These are phyloP conservation scores for Tillandsia leiboldiana DNA, from an alignment of 176 grass and related monocot genomes.

Conservation along the genomic window DNA sequence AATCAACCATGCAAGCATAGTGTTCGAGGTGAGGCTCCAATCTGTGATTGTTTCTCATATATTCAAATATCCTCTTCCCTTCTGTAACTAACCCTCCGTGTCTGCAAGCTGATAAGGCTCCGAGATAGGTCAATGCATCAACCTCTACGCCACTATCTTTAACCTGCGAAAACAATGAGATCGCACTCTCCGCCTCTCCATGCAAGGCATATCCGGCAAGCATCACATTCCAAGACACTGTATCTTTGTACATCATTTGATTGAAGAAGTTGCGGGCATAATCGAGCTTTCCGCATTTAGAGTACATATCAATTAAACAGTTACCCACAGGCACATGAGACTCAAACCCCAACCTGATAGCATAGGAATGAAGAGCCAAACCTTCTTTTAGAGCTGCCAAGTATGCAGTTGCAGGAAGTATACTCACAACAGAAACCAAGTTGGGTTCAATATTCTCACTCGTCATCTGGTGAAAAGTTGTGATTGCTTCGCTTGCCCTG, in stretches of 20 bases:
- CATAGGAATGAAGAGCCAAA: slow-evolving; percentile 24
- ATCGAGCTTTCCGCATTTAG: slow-evolving; percentile 42
- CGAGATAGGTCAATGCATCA: too few relatives aligned
- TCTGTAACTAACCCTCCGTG: too few relatives aligned
- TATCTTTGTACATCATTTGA: slow-evolving; percentile 30
- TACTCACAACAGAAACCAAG: slow-evolving; percentile 25
- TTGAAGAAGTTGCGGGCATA: slow-evolving; percentile 29
- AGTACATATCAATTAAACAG: slow-evolving; percentile 40
- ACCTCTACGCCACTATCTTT: too few relatives aligned
- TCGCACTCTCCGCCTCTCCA: slow-evolving; percentile 56
- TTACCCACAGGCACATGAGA: slow-evolving; percentile 27
- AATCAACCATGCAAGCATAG: too few relatives aligned
- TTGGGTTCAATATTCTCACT: slow-evolving; percentile 31
- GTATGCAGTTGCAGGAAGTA: slow-evolving; percentile 31
- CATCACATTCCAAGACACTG: slow-evolving; percentile 37
- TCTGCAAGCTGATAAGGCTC: too few relatives aligned
- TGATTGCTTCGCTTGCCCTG: slow-evolving; percentile 21
- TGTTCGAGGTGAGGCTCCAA: too few relatives aligned
- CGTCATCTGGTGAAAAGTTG: slow-evolving; percentile 31
- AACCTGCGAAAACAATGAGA: not conserved
- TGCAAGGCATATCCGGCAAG: slow-evolving; percentile 45
- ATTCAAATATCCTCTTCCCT: too few relatives aligned
- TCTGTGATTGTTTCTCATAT: too few relatives aligned
- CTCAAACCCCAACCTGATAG: slow-evolving; percentile 26
- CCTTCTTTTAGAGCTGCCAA: slow-evolving; percentile 30